A percentile compares a stretch with the other conserved stretches of the same genome.
Conservation (phyloP, 768 basidiomycete species). For the Xanthoconium stramineum region DNA sequence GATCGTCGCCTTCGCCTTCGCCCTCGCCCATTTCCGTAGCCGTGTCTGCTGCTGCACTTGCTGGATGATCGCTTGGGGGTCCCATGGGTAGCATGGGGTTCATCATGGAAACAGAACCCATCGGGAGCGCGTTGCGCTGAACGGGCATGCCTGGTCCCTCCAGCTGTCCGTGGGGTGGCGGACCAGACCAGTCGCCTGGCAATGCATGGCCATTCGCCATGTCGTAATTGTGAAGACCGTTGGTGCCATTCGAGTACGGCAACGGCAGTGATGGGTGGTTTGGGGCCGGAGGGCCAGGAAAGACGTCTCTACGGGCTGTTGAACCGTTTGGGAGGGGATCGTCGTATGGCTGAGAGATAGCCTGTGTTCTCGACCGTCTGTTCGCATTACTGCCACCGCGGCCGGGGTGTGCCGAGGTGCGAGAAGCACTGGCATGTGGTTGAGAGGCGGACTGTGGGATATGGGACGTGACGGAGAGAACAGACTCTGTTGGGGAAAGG, state of each 20-base stretch:
- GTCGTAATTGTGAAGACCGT: slow-evolving; percentile 41
- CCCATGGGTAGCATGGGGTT: slow-evolving; percentile 20
- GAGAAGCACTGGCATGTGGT: slow-evolving; percentile 25
- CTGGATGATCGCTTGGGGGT: slow-evolving; percentile 32
- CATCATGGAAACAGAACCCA: slow-evolving; percentile 25
- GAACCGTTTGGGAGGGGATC: slow-evolving; percentile 41
- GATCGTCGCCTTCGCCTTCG: slow-evolving; percentile 58
- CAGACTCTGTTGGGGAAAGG: slow-evolving; percentile 69
- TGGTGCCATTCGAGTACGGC: slow-evolving; percentile 36
- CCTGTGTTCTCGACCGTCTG: slow-evolving; percentile 44
- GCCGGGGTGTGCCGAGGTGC: slow-evolving; percentile 29
- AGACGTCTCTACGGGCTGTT: slow-evolving; percentile 39
- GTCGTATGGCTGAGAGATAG: slow-evolving; percentile 37
- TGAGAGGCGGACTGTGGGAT: slow-evolving; percentile 39
- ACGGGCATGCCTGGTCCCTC: slow-evolving; percentile 82
- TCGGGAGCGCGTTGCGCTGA: slow-evolving; percentile 39
- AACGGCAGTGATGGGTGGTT: slow-evolving; percentile 55
- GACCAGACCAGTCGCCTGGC: slow-evolving; percentile 46
- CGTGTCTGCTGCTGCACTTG: slow-evolving; percentile 35
- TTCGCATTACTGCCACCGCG: slow-evolving; percentile 32
- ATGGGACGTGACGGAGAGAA: slow-evolving; percentile 70
- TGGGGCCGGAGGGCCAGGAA: slow-evolving; percentile 47
- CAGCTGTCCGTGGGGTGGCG: slow-evolving; percentile 50
- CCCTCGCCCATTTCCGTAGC: slow-evolving; percentile 46
- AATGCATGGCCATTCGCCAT: slow-evolving; percentile 34